Base-by-base conservation (phyloP, 495 filamentous ascomycete species). In the Elaphomyces granulatus region DNA sequence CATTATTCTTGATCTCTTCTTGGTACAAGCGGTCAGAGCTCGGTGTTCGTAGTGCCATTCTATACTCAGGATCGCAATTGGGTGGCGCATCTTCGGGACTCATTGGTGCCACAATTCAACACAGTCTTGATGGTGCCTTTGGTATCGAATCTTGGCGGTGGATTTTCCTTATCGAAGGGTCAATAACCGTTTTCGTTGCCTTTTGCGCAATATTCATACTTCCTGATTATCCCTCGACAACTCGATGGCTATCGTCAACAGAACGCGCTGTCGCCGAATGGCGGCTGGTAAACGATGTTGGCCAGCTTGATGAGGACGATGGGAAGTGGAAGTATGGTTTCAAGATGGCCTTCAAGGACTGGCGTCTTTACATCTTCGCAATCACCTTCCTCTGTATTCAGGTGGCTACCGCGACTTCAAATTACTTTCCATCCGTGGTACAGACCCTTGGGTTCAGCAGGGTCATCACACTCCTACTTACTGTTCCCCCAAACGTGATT, bases 391-490 rank as follows among this genome's bases (percentile, higher is more conserved):
- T 84, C 35, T 74, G 78, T 49, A 79, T 85, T 54, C 75, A 83
- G 10, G 72, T 77, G 19, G 72, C 75, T 19, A 77, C 74, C 36
- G 78, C 79, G 2, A 77, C 85, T 7, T 85, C 81, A n/a, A 87
- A 90, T 56, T 90, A 90, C 70, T 88, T 92, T 63, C 84, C 85
- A 0, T 80, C 83, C 10, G 80, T 93, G 16, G 83, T 90, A 21
- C 64, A 70, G 31, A 87, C 83, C 1, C 65, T 93, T 4, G 68
- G 75, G 6, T 84, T 77, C 50, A 60, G 53, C 45, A 71, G 72
- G n/a, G 75, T 84, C 45, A 51, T 66, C 15, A 78, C 84, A 0
- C 74, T 90, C 8, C 72, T 86, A 2, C 70, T 92, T 19, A 87
- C 82, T 3, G 79, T 76, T 0, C 84, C 84, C 1, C 80, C 80